Evolutionary conservation across 208 protist species (phyloP), one percentile per base, ranked within the genome.

Genomic region (Polymyxa betae): DNA sequence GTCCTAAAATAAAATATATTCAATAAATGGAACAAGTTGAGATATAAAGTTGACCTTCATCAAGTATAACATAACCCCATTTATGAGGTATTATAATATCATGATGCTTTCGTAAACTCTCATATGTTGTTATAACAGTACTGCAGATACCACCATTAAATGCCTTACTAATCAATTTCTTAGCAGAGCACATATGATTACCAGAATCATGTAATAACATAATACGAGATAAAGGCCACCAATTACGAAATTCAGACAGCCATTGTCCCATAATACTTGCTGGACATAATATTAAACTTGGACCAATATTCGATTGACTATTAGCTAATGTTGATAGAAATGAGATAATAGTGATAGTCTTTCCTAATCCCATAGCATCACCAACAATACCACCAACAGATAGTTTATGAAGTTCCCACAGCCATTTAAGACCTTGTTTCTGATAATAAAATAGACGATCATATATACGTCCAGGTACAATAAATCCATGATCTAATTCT

Each of bases 31-130:
- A 88, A 29, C 35, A 29, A 88, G 16, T 16, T n/a, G n/a, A 29
- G 16, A 88, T 77, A 88, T 40, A n/a, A 68, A 68, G 24, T 29
- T 16, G 46, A 89, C 46, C 88, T 89, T 89, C 88, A 78, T 99
- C 98, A 49, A 99, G 95, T 1, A 99, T 95, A 35, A 98, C 92
- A 92, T 98, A 98, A 91, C 97, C 95, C 94, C 97, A 98, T 29
- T 92, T 93, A 16, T 77, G 0, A 5, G 29, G 41, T 20, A 93
- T 90, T 5, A 96, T 78, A 16, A 78, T 0, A 1, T 12, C 82
- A 38, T 44, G 44, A 60, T 94, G 46, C 45, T 93, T 88, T 16
- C 96, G 93, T 49, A 98, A 87, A 35, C 93, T 91, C 0, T 96
- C 92, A 91, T 98, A 99, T 0, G 98, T 98, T 32, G 97, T 98